Base-by-base conservation (phyloP, 2,329 filamentous ascomycete genomes). In the Ceratocystis cubensis region DNA sequence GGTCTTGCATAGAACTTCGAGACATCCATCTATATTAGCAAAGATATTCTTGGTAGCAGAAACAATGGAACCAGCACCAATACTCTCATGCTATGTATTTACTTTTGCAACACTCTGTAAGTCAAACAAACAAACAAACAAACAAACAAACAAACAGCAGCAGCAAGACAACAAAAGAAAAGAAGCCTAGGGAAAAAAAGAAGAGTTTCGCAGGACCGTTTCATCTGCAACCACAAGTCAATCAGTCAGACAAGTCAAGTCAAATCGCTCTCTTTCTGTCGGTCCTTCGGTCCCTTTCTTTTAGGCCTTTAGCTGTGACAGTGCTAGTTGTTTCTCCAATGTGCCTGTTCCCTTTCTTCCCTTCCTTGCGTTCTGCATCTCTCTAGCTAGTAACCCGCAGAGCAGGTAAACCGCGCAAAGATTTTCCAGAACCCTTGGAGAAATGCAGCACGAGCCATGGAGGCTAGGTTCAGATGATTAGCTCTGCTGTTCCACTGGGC, bases 41-140 rank as follows among this genome's bases (percentile, higher is more conserved):
- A 41, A 53, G 15, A 25, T 25, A 28, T 53, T 28, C 48, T 25
- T 53, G 7, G 48, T 4, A 53, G 48, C 7, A 53, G n/a, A 20
- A 25, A 20, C 20, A 53, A 53, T 53, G 10, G 8, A 10, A 53
- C 48, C 48, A 28, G 22, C 56, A 7, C 56, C 3, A 59, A 59
- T 37, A 37, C 17, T 25, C n/a, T 4, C 48, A 13, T 20, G n/a
- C 48, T 7, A 6, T 53, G 7, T 56, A 8, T 22, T 59, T 59
- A 33, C 25, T 37, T 59, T 59, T 59, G 28, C 56, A 59, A 37
- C 28, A 17, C 28, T 17, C 15, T 6, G 30, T 25, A 30, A 57
- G 28, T n/a, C 28, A 59, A 59, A 59, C 56, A 59, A 59, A 59
- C 28, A 59, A 59, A 33, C 15, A 59, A 30, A 57, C 17, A 57